Conservation (phyloP, 2,329 filamentous ascomycete species). For the Pseudogymnoascus sp. region DNA sequence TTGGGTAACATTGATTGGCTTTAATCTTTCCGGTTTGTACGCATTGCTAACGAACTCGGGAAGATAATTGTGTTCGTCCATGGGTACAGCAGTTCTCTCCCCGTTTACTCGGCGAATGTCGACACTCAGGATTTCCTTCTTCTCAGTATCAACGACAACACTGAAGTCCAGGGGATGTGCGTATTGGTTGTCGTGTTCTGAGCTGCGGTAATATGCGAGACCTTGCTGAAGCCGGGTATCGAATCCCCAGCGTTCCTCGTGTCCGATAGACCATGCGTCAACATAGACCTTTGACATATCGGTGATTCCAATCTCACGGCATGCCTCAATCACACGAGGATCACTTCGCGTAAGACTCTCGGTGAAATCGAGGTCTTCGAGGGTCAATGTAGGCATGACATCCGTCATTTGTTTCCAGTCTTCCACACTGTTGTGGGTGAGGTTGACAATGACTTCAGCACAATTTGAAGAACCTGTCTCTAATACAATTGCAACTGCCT, state of each 20-base stretch:
- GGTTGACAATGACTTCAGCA: constrained; percentile 44
- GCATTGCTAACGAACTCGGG: constrained; percentile 62
- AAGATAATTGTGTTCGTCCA: constrained; percentile 70
- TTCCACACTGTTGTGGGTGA: constrained; percentile 35
- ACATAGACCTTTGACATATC: constrained; percentile 97
- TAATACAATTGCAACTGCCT: constrained; percentile 41
- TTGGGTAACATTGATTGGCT: constrained; percentile 80
- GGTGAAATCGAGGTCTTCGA: constrained; percentile 78
- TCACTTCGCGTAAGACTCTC: constrained; percentile 69
- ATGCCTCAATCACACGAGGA: constrained; percentile 84
- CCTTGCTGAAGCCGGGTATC: constrained; percentile 77
- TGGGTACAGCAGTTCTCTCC: constrained; percentile 66
- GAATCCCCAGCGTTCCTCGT: constrained; percentile 80
- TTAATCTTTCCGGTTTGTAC: constrained; percentile 73
- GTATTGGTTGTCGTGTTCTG: constrained; percentile 81
- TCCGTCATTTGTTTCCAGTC: constrained; percentile 38
- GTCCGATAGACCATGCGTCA: constrained; percentile 92
- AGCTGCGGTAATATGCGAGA: constrained; percentile 88
- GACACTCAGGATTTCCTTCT: constrained; percentile 50
- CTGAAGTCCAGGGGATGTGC: constrained; percentile 89
- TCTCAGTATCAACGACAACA: constrained; percentile 79
- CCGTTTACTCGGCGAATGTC: constrained; percentile 51
- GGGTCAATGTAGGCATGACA: constrained; percentile 50
- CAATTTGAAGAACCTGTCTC: constrained; percentile 32
- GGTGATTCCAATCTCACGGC: constrained; percentile 70